Evolutionary conservation across 495 filamentous ascomycete species (phyloP), one percentile per base, ranked within the genome.

Genomic region (Gamarada debralockiae): DNA sequence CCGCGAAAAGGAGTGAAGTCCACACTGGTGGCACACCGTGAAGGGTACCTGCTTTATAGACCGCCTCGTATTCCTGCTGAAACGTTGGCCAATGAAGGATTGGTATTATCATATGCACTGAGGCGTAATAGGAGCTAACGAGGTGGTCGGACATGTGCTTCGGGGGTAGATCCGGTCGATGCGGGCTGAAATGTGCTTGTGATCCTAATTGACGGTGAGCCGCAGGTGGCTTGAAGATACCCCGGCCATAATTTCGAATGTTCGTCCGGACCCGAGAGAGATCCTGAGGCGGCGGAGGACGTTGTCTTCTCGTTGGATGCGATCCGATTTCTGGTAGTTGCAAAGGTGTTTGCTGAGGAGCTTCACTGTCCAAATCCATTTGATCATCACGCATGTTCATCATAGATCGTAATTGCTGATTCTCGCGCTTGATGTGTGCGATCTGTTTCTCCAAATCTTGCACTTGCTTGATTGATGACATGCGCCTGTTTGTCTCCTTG

Each of bases 401-500:
- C 61, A 78, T 76, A 21, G 86, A 81, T 41, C 84, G 80, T 15
- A 92, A 70, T 48, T 84, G 86, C 51, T 73, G 73, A 52, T 92
- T 83, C 68, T 93, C 85, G 40, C 86, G 79, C 58, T 80, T 85
- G 31, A 89, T 78, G 34, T 79, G 77, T 22, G 82, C 74, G 48
- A 98, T 80, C 67, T 96, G 92, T 69, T 89, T 95, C 67, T 97
- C 92, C 21, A 98, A 74, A 68, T 98, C 93, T 69, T 98, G 93
- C 2, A 97, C 90, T 74, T 97, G 93, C 83, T 97, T 98, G 67
- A 97, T 97, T 13, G 92, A 96, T 41, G 93, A 97, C 93, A 98
- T 98, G 56, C 93, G 83, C 42, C 95, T 83, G 69, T 98, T 98
- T 18, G 93, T 97, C 68, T 98, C 93, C 73, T 98, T 98, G 40